Evolutionary conservation across 2,329 filamentous ascomycete genomes (phyloP), one percentile per base, ranked within the genome.

Genomic region (Lachnellula arida): DNA sequence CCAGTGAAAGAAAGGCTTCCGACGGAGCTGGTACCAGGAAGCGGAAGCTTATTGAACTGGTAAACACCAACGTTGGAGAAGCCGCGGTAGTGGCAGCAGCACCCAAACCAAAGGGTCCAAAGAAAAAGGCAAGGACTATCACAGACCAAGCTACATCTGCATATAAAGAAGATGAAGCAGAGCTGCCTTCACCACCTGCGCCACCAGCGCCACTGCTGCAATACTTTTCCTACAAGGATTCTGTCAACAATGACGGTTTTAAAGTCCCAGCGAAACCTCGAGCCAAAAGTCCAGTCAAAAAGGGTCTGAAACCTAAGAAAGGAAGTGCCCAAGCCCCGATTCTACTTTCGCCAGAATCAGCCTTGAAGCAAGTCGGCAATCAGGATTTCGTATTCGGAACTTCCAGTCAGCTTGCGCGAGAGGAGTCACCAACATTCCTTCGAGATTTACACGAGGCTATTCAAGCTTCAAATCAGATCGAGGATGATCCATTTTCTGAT

Each of bases 361-460:
- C 89, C 1, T 72, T 86, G 44, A 81, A 81, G 51, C 80, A 87
- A 62, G 80, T 88, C 14, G 77, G 81, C 3, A 76, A 80, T 1
- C 91, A 94, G 68, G 84, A 91, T 57, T 89, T 92, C 66, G 73
- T 95, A 0, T 96, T 96, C 71, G 91, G 90, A 1, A 94, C 90
- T 0, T 92, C 88, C 1, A 95, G 91, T 69, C 91, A 96, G 69
- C 74, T 96, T 23, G 87, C 86, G 14, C 75, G 80, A 53, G 88
- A 91, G 55, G 83, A 91, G 37, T 89, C 87, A 0, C 87, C 88
- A 0, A 81, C 80, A 0, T 79, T 85, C 23, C 70, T 89, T 15
- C 78, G 79, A 32, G 80, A 88, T 46, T 71, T 89, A 19, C 83
- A 88, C 52, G 68, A 76, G 52, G 85, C 84, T 1, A 79, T 88